Evolutionary conservation across 768 basidiomycete species (phyloP), one percentile per base, ranked within the genome.

Genomic region (Butyriboletus loyo): DNA sequence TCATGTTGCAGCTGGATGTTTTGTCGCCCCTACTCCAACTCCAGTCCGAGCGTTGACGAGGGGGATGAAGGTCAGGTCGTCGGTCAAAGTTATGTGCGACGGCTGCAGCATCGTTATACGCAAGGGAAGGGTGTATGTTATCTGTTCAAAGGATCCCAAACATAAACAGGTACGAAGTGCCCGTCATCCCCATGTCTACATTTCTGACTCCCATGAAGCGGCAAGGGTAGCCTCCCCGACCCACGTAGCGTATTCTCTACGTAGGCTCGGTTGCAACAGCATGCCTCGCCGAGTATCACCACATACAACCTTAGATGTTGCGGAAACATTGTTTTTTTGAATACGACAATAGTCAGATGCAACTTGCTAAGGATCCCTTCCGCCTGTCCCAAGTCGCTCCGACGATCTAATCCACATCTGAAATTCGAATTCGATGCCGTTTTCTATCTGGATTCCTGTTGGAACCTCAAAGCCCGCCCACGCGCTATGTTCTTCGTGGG

Each of bases 11-110:
- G 64, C 57, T 27, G 68, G 70, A 48, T 57, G 62, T 37, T 25
- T 55, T 24, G 24, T 56, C 9, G 57, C 45, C 15, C 25, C 46
- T 30, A 17, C 52, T 43, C 25, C 37, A 15, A 42, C 48, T 30
- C 52, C 66, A 31, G 60, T 66, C 37, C 76, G 77, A 10, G 56
- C 68, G 7, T 66, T 82, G 21, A 68, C 77, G n/a, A 74, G 89
- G 60, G 92, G 93, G 42, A 95, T 97, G 90, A 99, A 99, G 77
- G 94, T 98, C 53, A 84, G 96, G 57, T 88, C 91, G 22, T 92
- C 92, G 4, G 91, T 98, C 61, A 97, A 95, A 75, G 73, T 83
- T 48, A 89, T 96, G 84, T 99, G 96, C 71, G 92, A 94, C 55
- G 92, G 93, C 13, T 99, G 96, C 73, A 84, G 77, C 58, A 75